Evolutionary conservation across 371 early-diverging fungal species (phyloP).

Genomic region (Mortierella sp.): DNA sequence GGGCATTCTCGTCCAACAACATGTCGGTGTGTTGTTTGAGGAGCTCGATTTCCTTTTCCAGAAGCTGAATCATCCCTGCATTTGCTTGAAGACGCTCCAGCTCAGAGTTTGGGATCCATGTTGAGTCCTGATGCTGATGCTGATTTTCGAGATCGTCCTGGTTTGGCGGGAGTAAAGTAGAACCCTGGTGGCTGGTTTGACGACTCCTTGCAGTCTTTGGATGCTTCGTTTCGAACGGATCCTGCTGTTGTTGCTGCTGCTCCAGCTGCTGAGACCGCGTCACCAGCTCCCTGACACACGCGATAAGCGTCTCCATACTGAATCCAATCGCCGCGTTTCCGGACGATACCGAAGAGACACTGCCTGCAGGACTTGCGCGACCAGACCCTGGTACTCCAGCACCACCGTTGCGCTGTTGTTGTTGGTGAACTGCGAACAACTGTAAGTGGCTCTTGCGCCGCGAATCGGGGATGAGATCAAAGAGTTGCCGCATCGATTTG

Average conservation of each 20-base stretch:
- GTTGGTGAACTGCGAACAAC: constrained; percentile 29
- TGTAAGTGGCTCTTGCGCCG: constrained; percentile 41
- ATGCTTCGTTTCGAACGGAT: constrained; percentile 25
- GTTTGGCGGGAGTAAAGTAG: not conserved
- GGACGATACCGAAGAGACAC: constrained; percentile 16
- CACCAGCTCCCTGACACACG: constrained; percentile 43
- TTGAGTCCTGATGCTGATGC: constrained; percentile 13
- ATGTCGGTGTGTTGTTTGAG: constrained; percentile 55
- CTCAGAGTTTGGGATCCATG: constrained; percentile 44
- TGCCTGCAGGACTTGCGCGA: constrained; percentile 23
- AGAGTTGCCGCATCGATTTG: constrained; percentile 48
- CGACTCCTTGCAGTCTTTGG: constrained; percentile 2
- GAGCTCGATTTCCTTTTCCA: constrained; percentile 49
- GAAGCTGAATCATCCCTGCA: constrained; percentile 30
- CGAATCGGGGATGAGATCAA: constrained; percentile 42
- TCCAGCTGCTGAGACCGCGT: constrained; percentile 29
- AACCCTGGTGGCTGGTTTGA: constrained; percentile 12
- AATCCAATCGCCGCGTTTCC: constrained; percentile 25
- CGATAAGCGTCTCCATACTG: constrained; percentile 45
- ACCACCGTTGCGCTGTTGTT: constrained; percentile 20
- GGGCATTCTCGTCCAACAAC: constrained; percentile 53
- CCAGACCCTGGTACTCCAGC: constrained; percentile 8
- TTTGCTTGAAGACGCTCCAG: constrained; percentile 49
- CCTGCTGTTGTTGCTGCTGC: constrained; percentile 8
- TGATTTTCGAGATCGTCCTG: not conserved